Percentiles rank a stretch among this genome's conserved stretches.
Conservation (phyloP, 139 green algal genomes). For the Coelastrella sp. region DNA sequence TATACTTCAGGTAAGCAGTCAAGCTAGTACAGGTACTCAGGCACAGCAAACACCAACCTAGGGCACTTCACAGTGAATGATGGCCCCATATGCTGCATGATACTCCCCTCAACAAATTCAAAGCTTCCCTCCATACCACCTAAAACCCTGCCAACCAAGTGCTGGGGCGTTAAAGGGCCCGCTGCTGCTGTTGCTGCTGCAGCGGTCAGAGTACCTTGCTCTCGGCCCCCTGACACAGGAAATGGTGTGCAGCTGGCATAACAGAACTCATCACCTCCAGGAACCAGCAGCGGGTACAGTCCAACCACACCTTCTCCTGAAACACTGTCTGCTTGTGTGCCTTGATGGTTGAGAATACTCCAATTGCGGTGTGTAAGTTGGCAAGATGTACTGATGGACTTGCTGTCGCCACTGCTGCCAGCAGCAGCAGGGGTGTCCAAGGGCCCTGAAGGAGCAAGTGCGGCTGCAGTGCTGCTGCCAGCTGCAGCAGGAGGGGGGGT, state of each 20-base stretch:
- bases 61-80: constrained; percentile 62
- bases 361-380: constrained; percentile 32
- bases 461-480: constrained; percentile 8
- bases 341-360: not conserved
- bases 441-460: not conserved
- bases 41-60: constrained; percentile 56
- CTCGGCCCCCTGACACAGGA: constrained; percentile 27
- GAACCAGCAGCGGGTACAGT: constrained; percentile 57
- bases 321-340: constrained; percentile 22
- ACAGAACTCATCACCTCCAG: constrained; percentile 67
- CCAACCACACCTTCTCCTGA: constrained; percentile 63
- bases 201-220: not conserved
- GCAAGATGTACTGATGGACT: not conserved
- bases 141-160: constrained; percentile 20
- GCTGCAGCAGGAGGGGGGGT: not conserved
- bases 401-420: constrained; percentile 6
- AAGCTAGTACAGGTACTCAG: constrained; percentile 50
- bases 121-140: constrained; percentile 80
- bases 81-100: constrained; percentile 42
- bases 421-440: not conserved
- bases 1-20: too few relatives aligned
- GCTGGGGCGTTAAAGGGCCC: not conserved
- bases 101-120: constrained; percentile 75
- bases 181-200: constrained; percentile 14
- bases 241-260: constrained; percentile 84